Conservation (phyloP, 2,329 filamentous ascomycete genomes). For the Apiospora malaysiana region DNA sequence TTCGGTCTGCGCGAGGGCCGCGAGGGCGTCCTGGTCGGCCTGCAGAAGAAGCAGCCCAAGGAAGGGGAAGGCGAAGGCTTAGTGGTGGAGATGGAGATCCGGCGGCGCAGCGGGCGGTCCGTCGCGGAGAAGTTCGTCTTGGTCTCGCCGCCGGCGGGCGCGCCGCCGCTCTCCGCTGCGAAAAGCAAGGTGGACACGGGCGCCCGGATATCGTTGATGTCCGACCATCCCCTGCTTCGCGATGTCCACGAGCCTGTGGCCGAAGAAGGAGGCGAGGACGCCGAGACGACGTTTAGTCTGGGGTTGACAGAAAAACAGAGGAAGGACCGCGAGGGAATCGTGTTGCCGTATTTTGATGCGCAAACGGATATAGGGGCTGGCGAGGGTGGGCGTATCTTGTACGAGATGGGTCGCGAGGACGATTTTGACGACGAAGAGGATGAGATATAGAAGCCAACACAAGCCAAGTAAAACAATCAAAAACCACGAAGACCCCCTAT, state of each 20-base stretch:
- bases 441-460: constrained; percentile 36
- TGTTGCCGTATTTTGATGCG: constrained; percentile 95
- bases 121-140: constrained; percentile 72
- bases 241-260: constrained; percentile 41
- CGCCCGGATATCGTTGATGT: constrained; percentile 61
- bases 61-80: constrained; percentile 51
- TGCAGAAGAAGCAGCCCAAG: constrained; percentile 45
- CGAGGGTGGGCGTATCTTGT: constrained; percentile 90
- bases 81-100: constrained; percentile 84
- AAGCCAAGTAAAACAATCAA: neutral
- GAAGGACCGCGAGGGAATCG: constrained; percentile 83
- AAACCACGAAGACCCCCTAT: neutral
- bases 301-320: constrained; percentile 90
- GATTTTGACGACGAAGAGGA: constrained; percentile 89
- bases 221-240: constrained; percentile 77
- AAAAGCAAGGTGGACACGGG: constrained; percentile 29
- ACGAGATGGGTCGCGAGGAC: constrained; percentile 96
- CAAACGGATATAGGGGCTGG: constrained; percentile 80
- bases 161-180: neutral
- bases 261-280: constrained; percentile 55
- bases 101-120: constrained; percentile 80
- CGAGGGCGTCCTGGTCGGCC: constrained; percentile 78
- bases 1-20: constrained; percentile 80
- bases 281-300: constrained; percentile 82
- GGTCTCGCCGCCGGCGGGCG: constrained; percentile 24